Evolutionary conservation across 768 basidiomycete genomes (phyloP).

Genomic region (Tulasnella calospora): DNA sequence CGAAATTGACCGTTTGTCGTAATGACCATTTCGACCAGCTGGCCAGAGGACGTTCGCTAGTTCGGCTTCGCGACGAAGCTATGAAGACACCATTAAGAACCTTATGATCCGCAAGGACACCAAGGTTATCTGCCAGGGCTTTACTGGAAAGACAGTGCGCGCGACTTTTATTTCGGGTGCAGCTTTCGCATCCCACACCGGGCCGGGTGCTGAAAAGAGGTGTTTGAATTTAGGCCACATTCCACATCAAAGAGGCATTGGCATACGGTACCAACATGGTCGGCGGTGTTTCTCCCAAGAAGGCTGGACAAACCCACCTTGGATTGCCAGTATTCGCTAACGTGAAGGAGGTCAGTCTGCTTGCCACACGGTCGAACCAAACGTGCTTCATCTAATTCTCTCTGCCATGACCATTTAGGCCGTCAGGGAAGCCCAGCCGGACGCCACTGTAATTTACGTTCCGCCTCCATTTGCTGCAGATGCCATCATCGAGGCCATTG

Average conservation of each 20-base stretch:
- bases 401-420: slow-evolving; percentile 52
- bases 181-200: neutral
- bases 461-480: slow-evolving; percentile 95
- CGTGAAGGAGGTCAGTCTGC: slow-evolving; percentile 70
- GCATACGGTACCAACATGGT: slow-evolving; percentile 97
- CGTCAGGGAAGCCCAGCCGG: slow-evolving; percentile 76
- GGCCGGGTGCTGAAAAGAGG: neutral
- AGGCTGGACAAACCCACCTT: slow-evolving; percentile 92
- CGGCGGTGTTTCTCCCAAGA: slow-evolving; percentile 93
- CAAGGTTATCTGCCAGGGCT: slow-evolving; percentile 84
- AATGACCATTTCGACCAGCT: slow-evolving; percentile 26
- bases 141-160: slow-evolving; percentile 91
- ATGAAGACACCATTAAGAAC: slow-evolving; percentile 87
- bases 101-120: slow-evolving; percentile 92
- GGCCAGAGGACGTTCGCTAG: slow-evolving; percentile 67
- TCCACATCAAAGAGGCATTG: slow-evolving; percentile 90
- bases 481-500: slow-evolving; percentile 97
- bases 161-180: neutral
- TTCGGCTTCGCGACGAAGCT: slow-evolving; percentile 66
- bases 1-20: slow-evolving; percentile 1
- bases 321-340: slow-evolving; percentile 91
- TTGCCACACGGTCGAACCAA: neutral
- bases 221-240: slow-evolving; percentile 64
- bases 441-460: slow-evolving; percentile 95
- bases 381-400: neutral